phyloP scores from a whole-genome alignment of 2,329 filamentous ascomycete species.

The Ustilaginoidea virens region DNA sequence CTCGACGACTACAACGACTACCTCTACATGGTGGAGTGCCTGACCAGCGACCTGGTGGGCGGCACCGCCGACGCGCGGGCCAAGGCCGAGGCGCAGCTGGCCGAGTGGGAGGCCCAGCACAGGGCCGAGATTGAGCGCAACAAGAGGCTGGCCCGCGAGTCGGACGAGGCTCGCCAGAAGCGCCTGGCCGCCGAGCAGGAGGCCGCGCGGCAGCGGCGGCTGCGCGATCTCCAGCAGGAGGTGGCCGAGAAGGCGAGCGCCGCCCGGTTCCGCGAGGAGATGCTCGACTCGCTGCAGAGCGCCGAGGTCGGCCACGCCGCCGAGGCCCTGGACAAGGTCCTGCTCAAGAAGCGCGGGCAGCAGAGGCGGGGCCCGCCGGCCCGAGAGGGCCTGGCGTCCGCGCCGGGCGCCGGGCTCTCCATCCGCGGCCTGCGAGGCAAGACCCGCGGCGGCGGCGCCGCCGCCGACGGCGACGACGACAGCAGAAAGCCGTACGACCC shows the following conservation, averaged over 20 bases:
- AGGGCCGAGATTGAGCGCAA: conserved; percentile 51
- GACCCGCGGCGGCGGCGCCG: conserved; percentile 15
- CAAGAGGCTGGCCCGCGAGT: conserved; percentile 34
- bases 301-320: conserved; percentile 45
- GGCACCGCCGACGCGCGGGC: conserved; percentile 48
- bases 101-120: conserved; percentile 59
- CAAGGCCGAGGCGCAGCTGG: conserved; percentile 27
- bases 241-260: conserved; percentile 52
- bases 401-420: conserved; percentile 26
- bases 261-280: conserved; percentile 47
- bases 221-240: conserved; percentile 51
- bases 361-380: conserved; percentile 17
- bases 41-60: conserved; percentile 77
- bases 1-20: conserved; percentile 83
- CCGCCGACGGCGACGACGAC: conserved; percentile 7
- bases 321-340: conserved; percentile 41
- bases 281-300: conserved; percentile 53
- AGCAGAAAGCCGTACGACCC: conserved; percentile 73
- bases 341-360: conserved; percentile 60
- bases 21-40: conserved; percentile 77
- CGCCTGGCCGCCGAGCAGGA: conserved; percentile 52
- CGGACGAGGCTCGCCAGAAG: conserved; percentile 35
- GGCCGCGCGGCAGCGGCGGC: conserved; percentile 40
- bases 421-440: conserved; percentile 70
- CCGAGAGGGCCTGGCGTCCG: conserved; percentile 20